Conservation (phyloP, 176 grass and related monocot species). For the sorghum (Sorghum bicolor) region Sorghum_bicolor_NCBIv3 NC_012874.2:61990001-61990500, state of each 20-base stretch:
- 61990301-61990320: background rate
- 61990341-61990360: background rate
- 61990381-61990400: too few species aligned
- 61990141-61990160: background rate
- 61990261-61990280: background rate
- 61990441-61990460: background rate
- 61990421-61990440: background rate
- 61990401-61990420: background rate
- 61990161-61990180: background rate
- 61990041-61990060: background rate
- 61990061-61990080: background rate
- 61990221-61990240: background rate
- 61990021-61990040: background rate
- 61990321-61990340: background rate
- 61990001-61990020: too few species aligned
- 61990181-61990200: background rate
- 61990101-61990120: background rate
- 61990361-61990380: background rate
- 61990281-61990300: rapidly evolving
- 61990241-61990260: background rate
- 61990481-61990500: too few species aligned
- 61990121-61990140: background rate
- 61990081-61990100: background rate
- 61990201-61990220: background rate
- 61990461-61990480: background rate